Evolutionary conservation across 108 stramenopile genomes (phyloP).

Genomic region (Cyclostephanos invisitatus): DNA sequence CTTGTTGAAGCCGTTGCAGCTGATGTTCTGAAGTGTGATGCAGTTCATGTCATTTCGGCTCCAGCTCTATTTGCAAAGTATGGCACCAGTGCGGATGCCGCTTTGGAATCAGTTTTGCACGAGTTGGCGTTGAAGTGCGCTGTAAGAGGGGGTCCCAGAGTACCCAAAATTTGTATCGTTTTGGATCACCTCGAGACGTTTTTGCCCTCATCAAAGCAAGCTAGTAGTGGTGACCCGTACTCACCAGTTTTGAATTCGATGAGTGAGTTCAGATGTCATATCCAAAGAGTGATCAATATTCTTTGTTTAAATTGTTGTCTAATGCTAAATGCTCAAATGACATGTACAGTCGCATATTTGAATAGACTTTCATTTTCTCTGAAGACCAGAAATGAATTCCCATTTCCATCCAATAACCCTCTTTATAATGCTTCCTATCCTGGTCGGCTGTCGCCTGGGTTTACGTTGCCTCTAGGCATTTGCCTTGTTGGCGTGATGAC

Average conservation of each 20-base stretch:
- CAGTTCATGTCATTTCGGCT: constrained; percentile 62
- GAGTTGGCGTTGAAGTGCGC: constrained; percentile 58
- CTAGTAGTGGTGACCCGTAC: constrained; percentile 57
- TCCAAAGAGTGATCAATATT: background rate
- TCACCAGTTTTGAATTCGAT: constrained; percentile 67
- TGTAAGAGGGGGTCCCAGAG: constrained; percentile 23
- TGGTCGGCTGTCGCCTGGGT: constrained; percentile 31
- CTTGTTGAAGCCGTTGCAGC: constrained; percentile 66
- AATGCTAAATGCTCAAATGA: background rate
- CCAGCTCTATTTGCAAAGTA: constrained; percentile 73
- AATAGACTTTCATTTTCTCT: constrained; percentile 54
- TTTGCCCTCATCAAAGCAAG: constrained; percentile 48
- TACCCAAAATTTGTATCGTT: constrained; percentile 59
- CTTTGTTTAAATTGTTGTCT: background rate
- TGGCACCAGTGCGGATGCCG: constrained; percentile 74
- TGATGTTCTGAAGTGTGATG: constrained; percentile 48
- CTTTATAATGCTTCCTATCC: constrained; percentile 57
- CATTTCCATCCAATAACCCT: constrained; percentile 69
- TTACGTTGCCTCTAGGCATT: constrained; percentile 50
- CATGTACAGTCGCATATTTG: constrained; percentile 54
- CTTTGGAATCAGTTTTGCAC: constrained; percentile 71
- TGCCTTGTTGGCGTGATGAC: constrained; percentile 81
- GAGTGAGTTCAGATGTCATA: constrained; percentile 27
- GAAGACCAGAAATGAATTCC: constrained; percentile 51
- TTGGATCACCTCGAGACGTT: constrained; percentile 75